Conservation (phyloP, 441 rosid genomes). For the Gossypium laxum region DNA sequence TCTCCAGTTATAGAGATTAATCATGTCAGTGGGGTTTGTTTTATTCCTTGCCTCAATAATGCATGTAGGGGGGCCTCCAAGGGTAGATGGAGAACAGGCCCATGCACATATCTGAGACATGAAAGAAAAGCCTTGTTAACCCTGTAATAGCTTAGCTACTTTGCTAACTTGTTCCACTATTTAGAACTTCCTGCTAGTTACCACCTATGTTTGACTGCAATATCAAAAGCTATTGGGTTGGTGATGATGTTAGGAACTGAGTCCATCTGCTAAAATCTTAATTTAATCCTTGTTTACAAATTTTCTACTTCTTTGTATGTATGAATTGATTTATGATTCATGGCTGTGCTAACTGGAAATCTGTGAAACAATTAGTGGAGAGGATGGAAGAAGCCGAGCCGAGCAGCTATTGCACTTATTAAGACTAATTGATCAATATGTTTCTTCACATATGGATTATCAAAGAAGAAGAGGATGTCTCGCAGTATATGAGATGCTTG, state of each 20-base stretch:
- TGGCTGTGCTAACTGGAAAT: constrained; percentile 23
- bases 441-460: constrained; percentile 73
- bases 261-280: background rate
- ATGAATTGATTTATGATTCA: background rate
- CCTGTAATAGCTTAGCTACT: background rate
- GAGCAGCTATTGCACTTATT: constrained; percentile 92
- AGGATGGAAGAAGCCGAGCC: constrained; percentile 98
- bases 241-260: background rate
- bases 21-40: background rate
- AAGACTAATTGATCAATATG: constrained; percentile 80
- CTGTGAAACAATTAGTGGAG: constrained; percentile 63
- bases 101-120: background rate
- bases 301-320: background rate
- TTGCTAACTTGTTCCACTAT: background rate
- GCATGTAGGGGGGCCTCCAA: background rate
- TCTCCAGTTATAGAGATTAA: background rate
- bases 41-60: background rate
- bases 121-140: background rate
- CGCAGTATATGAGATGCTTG: constrained; percentile 86
- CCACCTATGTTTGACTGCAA: background rate
- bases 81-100: background rate
- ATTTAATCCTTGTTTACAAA: background rate
- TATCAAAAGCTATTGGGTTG: background rate
- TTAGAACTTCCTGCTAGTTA: background rate
- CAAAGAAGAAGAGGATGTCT: constrained; percentile 93